Percentiles rank a stretch among this genome's conserved stretches.
Evolutionary conservation across 441 rosid genomes (phyloP).

Genomic region (Mallotus repandus): DNA sequence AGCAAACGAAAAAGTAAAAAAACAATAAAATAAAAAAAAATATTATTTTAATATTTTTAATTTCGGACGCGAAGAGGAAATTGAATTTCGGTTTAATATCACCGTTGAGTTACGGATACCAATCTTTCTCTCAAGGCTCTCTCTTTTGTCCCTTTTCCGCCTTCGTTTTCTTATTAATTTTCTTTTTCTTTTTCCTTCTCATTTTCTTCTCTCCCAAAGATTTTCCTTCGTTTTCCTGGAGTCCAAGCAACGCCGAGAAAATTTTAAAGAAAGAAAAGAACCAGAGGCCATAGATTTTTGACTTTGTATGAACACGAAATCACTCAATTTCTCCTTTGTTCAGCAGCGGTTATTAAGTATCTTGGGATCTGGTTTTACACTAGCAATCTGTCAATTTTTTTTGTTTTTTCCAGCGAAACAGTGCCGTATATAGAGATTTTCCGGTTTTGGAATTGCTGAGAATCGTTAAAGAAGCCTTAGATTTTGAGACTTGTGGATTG

Average conservation of each 20-base stretch:
- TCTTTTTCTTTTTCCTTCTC: constrained; percentile 11
- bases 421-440: neutral
- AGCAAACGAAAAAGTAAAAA: neutral
- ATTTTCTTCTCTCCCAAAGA: constrained; percentile 14
- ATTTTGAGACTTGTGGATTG: constrained; percentile 1
- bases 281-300: neutral
- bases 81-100: constrained; percentile 52
- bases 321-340: neutral
- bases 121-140: constrained; percentile 38
- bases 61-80: constrained; percentile 53
- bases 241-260: constrained; percentile 30
- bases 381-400: constrained; percentile 25
- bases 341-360: neutral
- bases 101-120: constrained; percentile 55
- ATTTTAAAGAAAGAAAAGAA: neutral
- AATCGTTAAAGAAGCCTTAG: constrained; percentile 10
- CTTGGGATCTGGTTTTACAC: constrained; percentile 15
- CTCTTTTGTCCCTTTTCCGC: constrained; percentile 47
- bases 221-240: constrained; percentile 23
- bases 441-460: neutral
- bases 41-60: constrained; percentile 17
- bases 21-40: neutral
- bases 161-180: constrained; percentile 29
- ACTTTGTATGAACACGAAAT: neutral
- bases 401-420: constrained; percentile 4